Base-by-base conservation (phyloP, 768 basidiomycete genomes). In the Pleurotus pulmonarius region DNA sequence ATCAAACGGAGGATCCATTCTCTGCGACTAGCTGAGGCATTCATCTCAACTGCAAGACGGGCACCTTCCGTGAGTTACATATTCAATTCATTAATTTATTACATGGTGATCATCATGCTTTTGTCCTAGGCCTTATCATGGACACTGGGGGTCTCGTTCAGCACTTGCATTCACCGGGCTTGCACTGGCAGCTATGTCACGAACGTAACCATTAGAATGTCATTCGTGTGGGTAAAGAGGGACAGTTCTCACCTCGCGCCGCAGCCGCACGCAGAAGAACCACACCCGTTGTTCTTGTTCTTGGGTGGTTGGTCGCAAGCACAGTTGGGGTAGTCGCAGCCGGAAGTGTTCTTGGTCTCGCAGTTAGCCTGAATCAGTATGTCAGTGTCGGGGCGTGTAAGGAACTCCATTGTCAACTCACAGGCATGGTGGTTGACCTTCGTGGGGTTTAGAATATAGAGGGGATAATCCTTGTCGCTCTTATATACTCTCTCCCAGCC, bases 1-100 rank as follows among this genome's bases (percentile, higher is more conserved):
- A 85, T 66, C 69, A 78, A 49, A 71, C 72, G 13, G 76, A 64
- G 1, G 86, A 90, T 63, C 87, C 87, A 5, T 92, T 90, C 64
- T 75, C 69, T 29, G 24, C 39, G 20, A 40, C 51, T 24, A 53
- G 11, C 24, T 39, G n/a, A 22, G 56, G 16, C 8, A 15, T 26
- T n/a, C 12, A 45, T 25, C 29, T 22, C 37, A 18, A 34, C 7
- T 54, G 29, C n/a, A 2, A 11, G 13, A 18, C 3, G 22, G 12
- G 46, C 5, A 37, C 39, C 5, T 41, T 12, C 20, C 22, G 34
- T 45, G n/a, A 11, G 41, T 55, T 37, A 11, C 25, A 8, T 9
- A n/a, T 12, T 37, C 41, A n/a, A 22, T 18, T 48, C 3, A 48
- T 48, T 18, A 18, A 3, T 13, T n/a, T 16, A 24, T 0, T 24